Conservation (phyloP, 768 basidiomycete species). For the Suillus subluteus region DNA sequence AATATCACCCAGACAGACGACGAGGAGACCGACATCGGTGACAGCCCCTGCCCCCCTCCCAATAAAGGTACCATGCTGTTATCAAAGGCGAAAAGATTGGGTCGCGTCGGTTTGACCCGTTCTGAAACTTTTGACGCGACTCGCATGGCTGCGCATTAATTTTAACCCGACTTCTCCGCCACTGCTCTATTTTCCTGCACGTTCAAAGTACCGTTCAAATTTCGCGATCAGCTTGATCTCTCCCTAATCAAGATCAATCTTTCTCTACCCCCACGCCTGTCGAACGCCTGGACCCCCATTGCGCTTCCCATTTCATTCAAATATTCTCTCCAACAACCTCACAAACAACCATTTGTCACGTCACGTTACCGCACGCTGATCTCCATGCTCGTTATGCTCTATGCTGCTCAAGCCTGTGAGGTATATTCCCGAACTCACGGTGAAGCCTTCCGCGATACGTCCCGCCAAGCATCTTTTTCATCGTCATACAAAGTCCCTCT, state of each 20-base stretch:
- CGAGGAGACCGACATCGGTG: slow-evolving; percentile 77
- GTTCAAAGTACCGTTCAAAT: slow-evolving; percentile 10
- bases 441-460: slow-evolving; percentile 13
- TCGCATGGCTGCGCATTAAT: slow-evolving; percentile 52
- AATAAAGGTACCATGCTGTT: slow-evolving; percentile 48
- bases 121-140: slow-evolving; percentile 73
- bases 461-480: slow-evolving; percentile 24
- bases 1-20: slow-evolving; percentile 69
- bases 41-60: slow-evolving; percentile 87
- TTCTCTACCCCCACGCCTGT: slow-evolving; percentile 7
- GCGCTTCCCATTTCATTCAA: slow-evolving; percentile 14
- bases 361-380: slow-evolving; percentile 21
- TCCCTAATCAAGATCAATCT: slow-evolving; percentile 8
- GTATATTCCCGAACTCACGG: slow-evolving; percentile 14
- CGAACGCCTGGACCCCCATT: slow-evolving; percentile 6
- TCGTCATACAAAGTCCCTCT: slow-evolving; percentile 20
- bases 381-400: slow-evolving; percentile 21
- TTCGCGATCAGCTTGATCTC: slow-evolving; percentile 15
- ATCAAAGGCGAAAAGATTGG: slow-evolving; percentile 62
- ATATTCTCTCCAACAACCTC: slow-evolving; percentile 17
- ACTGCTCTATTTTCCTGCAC: slow-evolving; percentile 3
- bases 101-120: slow-evolving; percentile 51
- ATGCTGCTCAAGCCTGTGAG: slow-evolving; percentile 15
- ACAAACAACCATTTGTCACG: slow-evolving; percentile 15
- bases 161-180: slow-evolving; percentile 21